Evolutionary conservation across 1,139 yeast genomes (phyloP), one percentile per base, ranked within the genome.

Genomic region (Geotrichum reessii): DNA sequence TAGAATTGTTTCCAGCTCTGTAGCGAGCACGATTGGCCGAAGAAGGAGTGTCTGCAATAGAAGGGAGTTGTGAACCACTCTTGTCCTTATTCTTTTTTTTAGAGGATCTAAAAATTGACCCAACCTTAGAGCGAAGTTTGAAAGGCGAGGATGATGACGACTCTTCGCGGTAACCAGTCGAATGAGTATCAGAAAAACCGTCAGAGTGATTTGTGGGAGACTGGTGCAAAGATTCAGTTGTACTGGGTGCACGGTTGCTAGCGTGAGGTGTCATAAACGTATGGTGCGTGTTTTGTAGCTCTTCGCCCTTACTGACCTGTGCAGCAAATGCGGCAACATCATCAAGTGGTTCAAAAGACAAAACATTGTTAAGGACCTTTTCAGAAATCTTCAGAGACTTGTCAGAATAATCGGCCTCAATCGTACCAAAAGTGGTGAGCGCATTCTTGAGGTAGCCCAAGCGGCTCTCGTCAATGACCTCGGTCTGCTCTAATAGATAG

Each of bases 51-150:
- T 55, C 51, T 9, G 21, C n/a, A 6, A 49, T n/a, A 42, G 53
- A 27, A 9, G 47, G 22, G 19, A 52, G 40, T 19, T n/a, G 48
- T 31, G 37, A 31, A 8, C 8, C 37, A 31, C 37, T n/a, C 37
- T 31, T 31, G 12, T 40, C 27, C 33, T 52, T 52, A 27, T 69
- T 67, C 61, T 71, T 73, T 60, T 74, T 74, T 64, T 78, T 78
- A 66, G 82, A 81, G 67, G 82, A 84, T 64, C 87, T 81, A 71
- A 91, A 87, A 61, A 91, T 84, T 0, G 97, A 89, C 19, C 97
- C 97, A 47, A 91, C 91, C 69, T 78, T 84, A 5, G 95, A 87
- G 69, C 85, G 83, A 67, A 91, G 74, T 63, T 80, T 83, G 28
- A 53, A 53, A 14, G 56, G 28, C 25, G 55, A 14, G 54, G 62